Evolutionary conservation across 495 filamentous ascomycete species (phyloP).

Genomic region (Neurospora terricola): DNA sequence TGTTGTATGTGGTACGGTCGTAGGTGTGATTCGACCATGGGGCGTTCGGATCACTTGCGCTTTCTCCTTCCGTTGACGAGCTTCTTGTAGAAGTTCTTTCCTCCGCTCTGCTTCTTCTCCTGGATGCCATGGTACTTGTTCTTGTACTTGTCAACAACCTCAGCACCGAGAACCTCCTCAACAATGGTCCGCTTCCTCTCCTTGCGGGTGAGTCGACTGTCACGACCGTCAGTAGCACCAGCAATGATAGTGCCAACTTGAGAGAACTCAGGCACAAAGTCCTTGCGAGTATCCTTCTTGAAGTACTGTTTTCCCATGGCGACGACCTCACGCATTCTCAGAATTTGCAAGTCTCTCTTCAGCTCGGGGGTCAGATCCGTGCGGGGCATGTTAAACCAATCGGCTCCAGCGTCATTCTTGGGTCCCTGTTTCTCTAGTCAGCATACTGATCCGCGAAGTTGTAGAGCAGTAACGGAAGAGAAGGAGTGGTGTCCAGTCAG

Average conservation of each 20-base stretch:
- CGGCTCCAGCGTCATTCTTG: slow-evolving; percentile 42
- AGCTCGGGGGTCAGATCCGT: slow-evolving; percentile 77
- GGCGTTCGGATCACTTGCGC: slow-evolving; percentile 11
- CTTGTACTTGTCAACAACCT: slow-evolving; percentile 32
- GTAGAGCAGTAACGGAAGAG: background rate
- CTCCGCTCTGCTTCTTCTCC: slow-evolving; percentile 20
- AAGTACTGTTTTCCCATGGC: slow-evolving; percentile 80
- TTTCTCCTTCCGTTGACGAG: slow-evolving; percentile 18
- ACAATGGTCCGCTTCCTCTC: slow-evolving; percentile 83
- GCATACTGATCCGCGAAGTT: slow-evolving; percentile 4
- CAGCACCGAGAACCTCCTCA: slow-evolving; percentile 69
- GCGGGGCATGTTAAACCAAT: slow-evolving; percentile 81
- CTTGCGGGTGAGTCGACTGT: slow-evolving; percentile 66
- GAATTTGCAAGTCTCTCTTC: slow-evolving; percentile 74
- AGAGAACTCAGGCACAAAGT: slow-evolving; percentile 63
- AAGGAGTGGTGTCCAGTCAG: slow-evolving; percentile 50
- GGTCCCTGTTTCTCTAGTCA: slow-evolving; percentile 24
- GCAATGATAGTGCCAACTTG: slow-evolving; percentile 84
- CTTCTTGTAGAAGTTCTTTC: slow-evolving; percentile 24
- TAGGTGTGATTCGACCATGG: background rate
- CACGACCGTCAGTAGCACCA: slow-evolving; percentile 82
- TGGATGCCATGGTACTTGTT: slow-evolving; percentile 27
- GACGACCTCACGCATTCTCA: slow-evolving; percentile 80
- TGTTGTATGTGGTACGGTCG: background rate
- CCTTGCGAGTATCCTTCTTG: slow-evolving; percentile 62